These are phyloP conservation scores for Aspergillus latus DNA, from an alignment of 2,329 filamentous ascomycete species.

Conservation along the genomic window DNA sequence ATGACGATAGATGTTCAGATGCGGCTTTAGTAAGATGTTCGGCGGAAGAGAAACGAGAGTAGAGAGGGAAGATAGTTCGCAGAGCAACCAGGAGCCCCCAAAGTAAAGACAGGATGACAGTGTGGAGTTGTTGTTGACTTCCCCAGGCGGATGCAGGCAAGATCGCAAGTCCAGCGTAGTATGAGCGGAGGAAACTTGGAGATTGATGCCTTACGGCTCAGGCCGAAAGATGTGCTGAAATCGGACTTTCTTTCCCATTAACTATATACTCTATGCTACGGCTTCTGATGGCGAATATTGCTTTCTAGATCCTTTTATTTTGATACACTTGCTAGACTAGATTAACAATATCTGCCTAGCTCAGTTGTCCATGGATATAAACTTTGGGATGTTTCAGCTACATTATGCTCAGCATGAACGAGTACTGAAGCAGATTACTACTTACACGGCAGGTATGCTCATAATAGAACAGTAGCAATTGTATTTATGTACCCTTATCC, in stretches of 20 bases:
- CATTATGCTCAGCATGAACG: too few species aligned
- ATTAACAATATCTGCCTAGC: too few species aligned
- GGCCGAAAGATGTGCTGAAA: background rate
- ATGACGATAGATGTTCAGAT: slow-evolving; percentile 11
- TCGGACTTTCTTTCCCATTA: background rate
- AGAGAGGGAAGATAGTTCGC: background rate
- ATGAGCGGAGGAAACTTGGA: slow-evolving; percentile 4
- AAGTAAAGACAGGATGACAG: slow-evolving; percentile 10
- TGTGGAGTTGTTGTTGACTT: slow-evolving; percentile 18
- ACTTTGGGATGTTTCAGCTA: too few species aligned
- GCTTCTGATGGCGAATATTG: too few species aligned
- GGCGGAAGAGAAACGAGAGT: slow-evolving; percentile 7
- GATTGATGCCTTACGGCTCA: background rate
- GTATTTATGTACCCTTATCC: too few species aligned
- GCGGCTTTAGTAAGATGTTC: background rate
- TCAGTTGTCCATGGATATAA: too few species aligned
- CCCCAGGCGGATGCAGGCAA: background rate
- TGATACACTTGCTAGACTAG: too few species aligned
- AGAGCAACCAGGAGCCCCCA: slow-evolving; percentile 6
- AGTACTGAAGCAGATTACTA: too few species aligned
- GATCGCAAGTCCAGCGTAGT: background rate
- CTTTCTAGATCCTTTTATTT: too few species aligned
- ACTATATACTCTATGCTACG: background rate
- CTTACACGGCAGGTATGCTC: too few species aligned
- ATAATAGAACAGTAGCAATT: too few species aligned